A percentile compares a stretch with the other conserved stretches of the same genome.
Evolutionary conservation across 2,329 filamentous ascomycete species (phyloP).

Genomic region (Colletotrichum sidae): DNA sequence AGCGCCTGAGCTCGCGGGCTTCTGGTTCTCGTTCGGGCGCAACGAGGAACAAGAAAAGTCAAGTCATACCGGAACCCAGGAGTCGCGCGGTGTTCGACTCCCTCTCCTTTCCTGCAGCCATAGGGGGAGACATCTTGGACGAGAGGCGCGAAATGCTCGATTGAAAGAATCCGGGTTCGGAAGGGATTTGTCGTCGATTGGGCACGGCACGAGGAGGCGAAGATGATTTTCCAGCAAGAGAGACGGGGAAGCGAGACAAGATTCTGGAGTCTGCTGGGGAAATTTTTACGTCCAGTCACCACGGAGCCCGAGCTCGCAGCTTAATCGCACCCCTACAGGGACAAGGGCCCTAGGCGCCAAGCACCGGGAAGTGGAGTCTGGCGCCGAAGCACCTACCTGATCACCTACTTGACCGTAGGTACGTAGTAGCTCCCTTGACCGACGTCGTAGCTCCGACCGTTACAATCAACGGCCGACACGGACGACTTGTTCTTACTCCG

Average conservation of each 20-base stretch:
- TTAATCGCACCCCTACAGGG: conserved; percentile 32
- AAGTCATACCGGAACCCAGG: conserved; percentile 82
- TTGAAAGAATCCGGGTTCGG: conserved; percentile 19
- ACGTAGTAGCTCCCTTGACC: conserved; percentile 1
- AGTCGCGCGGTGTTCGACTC: conserved; percentile 92
- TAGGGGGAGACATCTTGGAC: conserved; percentile 69
- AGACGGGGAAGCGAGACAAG: conserved; percentile 15
- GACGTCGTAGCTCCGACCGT: conserved; percentile 11
- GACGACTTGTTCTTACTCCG: too few species aligned
- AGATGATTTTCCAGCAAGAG: conserved; percentile 14
- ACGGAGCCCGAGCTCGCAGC: conserved; percentile 34
- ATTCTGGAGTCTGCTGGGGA: conserved; percentile 32
- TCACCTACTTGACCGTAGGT: conserved; percentile 8
- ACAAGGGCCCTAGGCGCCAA: conserved; percentile 29
- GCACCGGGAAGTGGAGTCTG: conserved; percentile 34
- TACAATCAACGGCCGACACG: not conserved
- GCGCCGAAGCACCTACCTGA: conserved; percentile 7
- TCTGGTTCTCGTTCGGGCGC: not conserved
- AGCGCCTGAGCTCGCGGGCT: conserved; percentile 19
- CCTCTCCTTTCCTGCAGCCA: conserved; percentile 67
- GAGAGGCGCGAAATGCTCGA: not conserved
- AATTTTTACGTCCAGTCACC: conserved; percentile 34
- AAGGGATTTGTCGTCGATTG: conserved; percentile 22
- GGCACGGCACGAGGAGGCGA: conserved; percentile 25
- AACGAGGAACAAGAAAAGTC: not conserved